phyloP scores from a whole-genome alignment of 352 stramenopile genomes.

The Phytopythium delawarense region DNA sequence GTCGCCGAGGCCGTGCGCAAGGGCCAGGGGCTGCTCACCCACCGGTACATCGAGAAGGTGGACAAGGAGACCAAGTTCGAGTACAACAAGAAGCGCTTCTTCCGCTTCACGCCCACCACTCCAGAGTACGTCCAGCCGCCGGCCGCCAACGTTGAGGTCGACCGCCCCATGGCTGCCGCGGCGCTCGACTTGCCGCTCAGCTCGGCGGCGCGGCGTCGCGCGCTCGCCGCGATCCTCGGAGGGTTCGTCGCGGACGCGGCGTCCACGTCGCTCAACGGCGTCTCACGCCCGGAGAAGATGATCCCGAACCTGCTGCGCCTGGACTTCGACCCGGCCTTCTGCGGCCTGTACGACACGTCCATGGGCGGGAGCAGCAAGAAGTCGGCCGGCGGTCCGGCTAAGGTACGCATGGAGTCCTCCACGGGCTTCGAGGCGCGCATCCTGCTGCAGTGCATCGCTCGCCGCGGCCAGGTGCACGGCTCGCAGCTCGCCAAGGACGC shows the following conservation, averaged over 20 bases:
- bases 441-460: conserved; percentile 64
- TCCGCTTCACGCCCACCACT: conserved; percentile 71
- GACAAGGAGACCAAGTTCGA: conserved; percentile 82
- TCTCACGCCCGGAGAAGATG: conserved; percentile 70
- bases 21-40: conserved; percentile 59
- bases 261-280: conserved; percentile 74
- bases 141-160: conserved; percentile 8
- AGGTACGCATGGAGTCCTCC: conserved; percentile 61
- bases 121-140: conserved; percentile 56
- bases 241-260: conserved; percentile 76
- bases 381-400: conserved; percentile 2
- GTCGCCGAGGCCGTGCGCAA: conserved; percentile 79
- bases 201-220: conserved; percentile 47
- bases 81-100: conserved; percentile 82
- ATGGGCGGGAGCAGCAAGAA: conserved; percentile 32
- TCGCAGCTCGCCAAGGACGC: conserved; percentile 74
- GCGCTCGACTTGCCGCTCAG: conserved; percentile 64
- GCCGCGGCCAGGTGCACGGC: conserved; percentile 64
- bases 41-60: conserved; percentile 76
- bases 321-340: conserved; percentile 79
- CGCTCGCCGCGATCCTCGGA: conserved; percentile 63
- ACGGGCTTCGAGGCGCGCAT: conserved; percentile 77
- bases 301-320: conserved; percentile 71
- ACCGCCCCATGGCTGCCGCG: conserved; percentile 41
- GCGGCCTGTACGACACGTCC: conserved; percentile 47